These are phyloP conservation scores for sorghum (Sorghum bicolor) DNA, from an alignment of 176 grass and related monocot genomes.

Conservation along the genomic window Sorghum_bicolor_NCBIv3 NC_012878.2:15330501-15331000, in stretches of 20 bases:
- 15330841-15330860: background rate
- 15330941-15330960: slow-evolving; percentile 40
- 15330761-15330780: background rate
- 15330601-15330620: no score
- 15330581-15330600: no score
- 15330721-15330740: background rate
- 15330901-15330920: background rate
- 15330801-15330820: background rate
- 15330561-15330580: no score
- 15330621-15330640: no score
- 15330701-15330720: no score
- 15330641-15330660: no score
- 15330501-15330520: no score
- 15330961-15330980: slow-evolving; percentile 33
- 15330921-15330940: background rate
- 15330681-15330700: no score
- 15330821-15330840: background rate
- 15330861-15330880: background rate
- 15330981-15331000: slow-evolving; percentile 41
- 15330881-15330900: background rate
- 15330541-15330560: no score
- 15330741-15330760: background rate
- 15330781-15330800: background rate
- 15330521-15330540: no score
- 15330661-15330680: no score